Evolutionary conservation across 2,329 filamentous ascomycete genomes (phyloP), one percentile per base, ranked within the genome.

Genomic region (Penicillium sp.): DNA sequence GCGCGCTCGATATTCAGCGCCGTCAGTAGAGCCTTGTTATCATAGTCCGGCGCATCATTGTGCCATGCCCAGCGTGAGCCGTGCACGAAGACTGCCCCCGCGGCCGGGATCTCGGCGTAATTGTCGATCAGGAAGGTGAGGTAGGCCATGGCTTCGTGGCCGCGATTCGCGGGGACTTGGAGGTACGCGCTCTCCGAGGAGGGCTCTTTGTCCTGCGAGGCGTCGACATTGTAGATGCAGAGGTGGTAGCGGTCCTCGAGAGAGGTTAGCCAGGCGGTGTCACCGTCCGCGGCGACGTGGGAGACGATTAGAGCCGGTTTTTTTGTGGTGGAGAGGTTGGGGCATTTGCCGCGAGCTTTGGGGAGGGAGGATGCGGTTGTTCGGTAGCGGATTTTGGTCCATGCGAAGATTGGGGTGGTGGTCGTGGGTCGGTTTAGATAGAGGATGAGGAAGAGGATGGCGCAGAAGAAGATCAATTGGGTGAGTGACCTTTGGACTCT

Each of bases 71-170:
- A 79, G 10, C 78, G 74, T 0, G 73, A 76, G 1, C 77, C 78
- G 58, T 81, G 79, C 1, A 81, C 71, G 49, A 81, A 81, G 0
- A 81, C 77, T 0, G 71, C 74, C 0, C 77, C 77, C 0, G 73
- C 63, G 2, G 62, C 60, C 0, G 79, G 78, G 12, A 81, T 68
- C 3, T 71, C 20, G 3, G 67, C 71, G 59, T 81, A 81, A 58
- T 81, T 81, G 59, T 81, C 79, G 54, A 81, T 81, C 0, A 82
- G 59, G 60, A 79, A 82, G 1, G 79, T 81, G 0, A 81, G 65
- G 55, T 81, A 81, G 5, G 75, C 71, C 76, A 81, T 81, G n/a
- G 79, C 75, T 59, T 81, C 79, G 59, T 81, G 78, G 25, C 76
- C 79, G 20, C 76, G 66, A 65, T 83, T 83, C 12, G 75, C 74